These are phyloP conservation scores for Coemansia sp. DNA, from an alignment of 192 early-diverging fungal genomes.

Conservation along the genomic window DNA sequence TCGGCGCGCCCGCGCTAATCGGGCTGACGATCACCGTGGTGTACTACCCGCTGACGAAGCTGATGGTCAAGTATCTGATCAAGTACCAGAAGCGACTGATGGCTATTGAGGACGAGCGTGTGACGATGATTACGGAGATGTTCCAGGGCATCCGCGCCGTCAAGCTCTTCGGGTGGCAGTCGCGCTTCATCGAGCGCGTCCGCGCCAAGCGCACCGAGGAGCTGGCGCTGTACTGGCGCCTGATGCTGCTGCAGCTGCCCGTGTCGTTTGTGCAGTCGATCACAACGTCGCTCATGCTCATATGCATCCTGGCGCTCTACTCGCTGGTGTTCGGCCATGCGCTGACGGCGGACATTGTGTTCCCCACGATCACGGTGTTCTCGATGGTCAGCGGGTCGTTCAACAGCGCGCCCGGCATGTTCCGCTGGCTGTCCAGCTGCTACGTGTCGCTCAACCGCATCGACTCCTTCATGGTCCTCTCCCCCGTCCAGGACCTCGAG, in stretches of 20 bases:
- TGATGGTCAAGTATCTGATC: constrained; percentile 56
- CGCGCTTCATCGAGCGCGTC: constrained; percentile 69
- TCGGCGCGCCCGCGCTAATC: constrained; percentile 82
- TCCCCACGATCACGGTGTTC: constrained; percentile 74
- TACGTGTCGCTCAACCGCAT: constrained; percentile 71
- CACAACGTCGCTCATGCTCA: constrained; percentile 61
- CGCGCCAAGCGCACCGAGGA: constrained; percentile 64
- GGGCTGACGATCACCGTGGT: constrained; percentile 69
- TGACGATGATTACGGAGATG: constrained; percentile 82
- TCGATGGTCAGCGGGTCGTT: constrained; percentile 67
- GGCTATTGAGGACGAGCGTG: constrained; percentile 70
- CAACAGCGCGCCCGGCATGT: constrained; percentile 60
- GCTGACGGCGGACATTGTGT: constrained; percentile 66
- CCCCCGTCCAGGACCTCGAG: constrained; percentile 61
- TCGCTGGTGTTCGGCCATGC: constrained; percentile 55
- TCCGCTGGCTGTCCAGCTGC: constrained; percentile 60
- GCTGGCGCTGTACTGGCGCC: constrained; percentile 55
- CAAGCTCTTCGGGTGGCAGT: constrained; percentile 90
- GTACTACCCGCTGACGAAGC: constrained; percentile 61
- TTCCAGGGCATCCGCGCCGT: constrained; percentile 90
- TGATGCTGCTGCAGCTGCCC: constrained; percentile 59
- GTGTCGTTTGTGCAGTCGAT: constrained; percentile 51
- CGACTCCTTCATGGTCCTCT: constrained; percentile 72
- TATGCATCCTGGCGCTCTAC: constrained; percentile 63
- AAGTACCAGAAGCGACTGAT: constrained; percentile 58